Percentiles rank a stretch among this genome's conserved stretches.
Conservation (phyloP, 306 rosid species). For the cucumber (Cucumis sativus) region Cucumber_9930_V3 NC_026661.2:17211501-17212000, state of each 20-base stretch:
- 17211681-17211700: background rate
- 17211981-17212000: background rate
- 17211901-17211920: background rate
- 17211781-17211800: background rate
- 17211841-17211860: background rate
- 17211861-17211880: background rate
- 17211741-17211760: background rate
- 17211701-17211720: background rate
- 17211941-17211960: background rate
- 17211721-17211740: background rate
- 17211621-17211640: background rate
- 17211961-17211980: background rate
- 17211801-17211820: background rate
- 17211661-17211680: background rate
- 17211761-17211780: background rate
- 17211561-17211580: background rate
- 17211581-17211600: background rate
- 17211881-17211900: background rate
- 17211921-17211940: background rate
- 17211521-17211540: background rate
- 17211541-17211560: background rate
- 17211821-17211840: background rate
- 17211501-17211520: background rate
- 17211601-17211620: background rate
- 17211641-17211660: background rate